Percentiles rank a stretch among this genome's conserved stretches.
Evolutionary conservation across 495 filamentous ascomycete genomes (phyloP).

Genomic region (Penicillium antarcticum): DNA sequence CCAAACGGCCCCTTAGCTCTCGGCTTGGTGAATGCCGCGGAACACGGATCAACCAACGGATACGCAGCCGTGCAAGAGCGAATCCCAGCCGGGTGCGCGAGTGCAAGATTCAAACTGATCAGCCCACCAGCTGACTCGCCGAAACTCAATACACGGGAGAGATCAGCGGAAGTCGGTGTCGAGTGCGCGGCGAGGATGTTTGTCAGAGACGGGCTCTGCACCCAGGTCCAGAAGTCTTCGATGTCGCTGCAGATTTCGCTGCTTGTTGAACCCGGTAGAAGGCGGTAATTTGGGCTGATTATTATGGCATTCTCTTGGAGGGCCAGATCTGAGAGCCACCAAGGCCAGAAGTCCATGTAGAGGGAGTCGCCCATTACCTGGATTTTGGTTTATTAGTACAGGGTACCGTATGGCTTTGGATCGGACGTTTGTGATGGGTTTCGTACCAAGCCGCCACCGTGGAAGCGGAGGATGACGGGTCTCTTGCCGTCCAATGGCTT

Average conservation of each 20-base stretch:
- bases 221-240: constrained; percentile 50
- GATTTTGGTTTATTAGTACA: background rate
- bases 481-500: constrained; percentile 13
- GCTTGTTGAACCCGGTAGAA: constrained; percentile 47
- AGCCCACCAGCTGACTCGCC: constrained; percentile 37
- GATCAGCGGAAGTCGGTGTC: constrained; percentile 22
- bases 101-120: constrained; percentile 24
- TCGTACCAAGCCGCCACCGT: constrained; percentile 35
- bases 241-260: constrained; percentile 47
- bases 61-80: constrained; percentile 20
- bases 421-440: background rate
- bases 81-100: constrained; percentile 23
- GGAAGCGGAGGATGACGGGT: constrained; percentile 30
- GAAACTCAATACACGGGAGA: constrained; percentile 21
- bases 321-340: constrained; percentile 32
- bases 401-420: background rate
- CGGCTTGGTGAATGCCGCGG: constrained; percentile 1
- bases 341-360: constrained; percentile 26
- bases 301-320: constrained; percentile 35
- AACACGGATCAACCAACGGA: constrained; percentile 14
- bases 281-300: constrained; percentile 47
- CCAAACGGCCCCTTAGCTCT: constrained; percentile 3
- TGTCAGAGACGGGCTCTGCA: constrained; percentile 20
- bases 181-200: constrained; percentile 14
- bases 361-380: constrained; percentile 31